Base-by-base conservation (phyloP, 768 basidiomycete species). In the Pholiota microspora region DNA sequence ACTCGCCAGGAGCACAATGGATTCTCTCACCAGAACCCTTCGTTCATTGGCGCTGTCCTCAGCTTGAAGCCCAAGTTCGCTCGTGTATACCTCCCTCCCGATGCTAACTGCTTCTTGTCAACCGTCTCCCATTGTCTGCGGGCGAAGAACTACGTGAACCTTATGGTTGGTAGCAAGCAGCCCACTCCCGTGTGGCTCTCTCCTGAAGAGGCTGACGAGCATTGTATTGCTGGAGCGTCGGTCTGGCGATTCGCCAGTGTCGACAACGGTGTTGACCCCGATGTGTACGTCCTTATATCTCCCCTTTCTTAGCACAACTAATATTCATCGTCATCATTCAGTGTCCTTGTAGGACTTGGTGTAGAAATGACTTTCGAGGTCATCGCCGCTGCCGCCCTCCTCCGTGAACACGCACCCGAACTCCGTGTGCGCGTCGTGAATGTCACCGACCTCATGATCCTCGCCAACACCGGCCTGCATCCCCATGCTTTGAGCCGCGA, bases 331-430 rank as follows among this genome's bases (percentile, higher is more conserved):
- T 16, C 15, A 10, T 28, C 45, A 65, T 82, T 15, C 49, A 85
- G 84, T 53, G 89, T 94, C 44, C 77, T 96, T 18, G 90, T 92
- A 32, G 92, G 92, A 7, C 86, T 92, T 62, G 93, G 94, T 57
- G 86, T 90, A 24, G 94, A 94, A 68, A 79, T 92, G 21, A 95
- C 91, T 0, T 88, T 92, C 61, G 94, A 97, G 66, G 86, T 93
- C 52, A 85, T 96, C 63, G 88, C 90, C 2, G 93, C 94, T 0
- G 88, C 91, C 0, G 84, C 85, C 2, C 77, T 94, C 18, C 81
- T 95, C 23, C 85, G 87, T 62, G 82, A 83, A 63, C 71, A 80
- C 21, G 75, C 76, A n/a, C 85, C 89, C 2, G 77, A 78, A 7
- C 78, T 97, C 24, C 86, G 94, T 32, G 85, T 92, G 6, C 84